A percentile compares a stretch with the other conserved stretches of the same genome.
Conservation (phyloP, 2,329 filamentous ascomycete genomes). For the Aureobasidium lini region DNA sequence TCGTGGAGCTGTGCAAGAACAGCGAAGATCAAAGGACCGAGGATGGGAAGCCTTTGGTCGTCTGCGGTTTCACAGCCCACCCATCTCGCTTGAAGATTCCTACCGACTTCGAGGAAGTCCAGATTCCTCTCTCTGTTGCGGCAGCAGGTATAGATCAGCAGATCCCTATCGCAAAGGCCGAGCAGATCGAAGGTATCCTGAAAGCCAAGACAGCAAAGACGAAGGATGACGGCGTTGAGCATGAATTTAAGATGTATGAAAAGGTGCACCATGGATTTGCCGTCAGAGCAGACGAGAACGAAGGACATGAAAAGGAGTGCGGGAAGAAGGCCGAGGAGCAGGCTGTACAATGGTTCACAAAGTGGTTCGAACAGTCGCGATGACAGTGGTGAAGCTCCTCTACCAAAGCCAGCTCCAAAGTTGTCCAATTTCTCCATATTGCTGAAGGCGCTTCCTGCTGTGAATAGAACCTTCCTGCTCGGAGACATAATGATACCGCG, state of each 20-base stretch:
- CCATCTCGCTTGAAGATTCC: slow-evolving; percentile 29
- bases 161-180: slow-evolving; percentile 26
- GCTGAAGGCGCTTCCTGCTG: slow-evolving; percentile 1
- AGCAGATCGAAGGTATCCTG: slow-evolving; percentile 27
- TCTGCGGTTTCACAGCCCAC: slow-evolving; percentile 22
- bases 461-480: background rate
- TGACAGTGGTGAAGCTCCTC: background rate
- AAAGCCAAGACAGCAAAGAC: slow-evolving; percentile 27
- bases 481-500: no score
- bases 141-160: slow-evolving; percentile 24
- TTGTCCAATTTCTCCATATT: slow-evolving; percentile 18
- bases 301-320: slow-evolving; percentile 25
- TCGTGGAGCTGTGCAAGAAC: slow-evolving; percentile 27
- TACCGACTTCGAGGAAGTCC: slow-evolving; percentile 27
- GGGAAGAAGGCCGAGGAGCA: slow-evolving; percentile 32
- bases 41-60: background rate
- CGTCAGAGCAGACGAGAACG: slow-evolving; percentile 27
- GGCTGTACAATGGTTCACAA: slow-evolving; percentile 31
- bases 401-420: slow-evolving; percentile 18
- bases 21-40: slow-evolving; percentile 1
- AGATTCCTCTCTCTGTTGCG: slow-evolving; percentile 29
- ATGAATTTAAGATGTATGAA: slow-evolving; percentile 32
- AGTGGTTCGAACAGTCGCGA: slow-evolving; percentile 23
- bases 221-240: slow-evolving; percentile 26
- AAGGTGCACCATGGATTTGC: slow-evolving; percentile 32